Evolutionary conservation across 108 stramenopile species (phyloP).

Genomic region (Pseudonitzschia delicatissima): DNA sequence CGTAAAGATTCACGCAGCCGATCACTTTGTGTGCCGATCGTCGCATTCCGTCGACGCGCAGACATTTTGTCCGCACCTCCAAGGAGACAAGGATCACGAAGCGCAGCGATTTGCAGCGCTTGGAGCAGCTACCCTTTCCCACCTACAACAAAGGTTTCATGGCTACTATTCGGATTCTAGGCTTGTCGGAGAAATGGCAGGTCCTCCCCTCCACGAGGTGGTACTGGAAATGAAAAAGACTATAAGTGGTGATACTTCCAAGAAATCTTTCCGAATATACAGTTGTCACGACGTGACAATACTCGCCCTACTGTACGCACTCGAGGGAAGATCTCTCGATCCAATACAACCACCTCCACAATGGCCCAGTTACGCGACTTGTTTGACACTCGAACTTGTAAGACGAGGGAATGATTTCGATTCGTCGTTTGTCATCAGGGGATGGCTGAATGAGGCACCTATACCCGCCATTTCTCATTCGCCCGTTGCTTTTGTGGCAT

Average conservation of each 20-base stretch:
- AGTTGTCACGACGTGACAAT: slow-evolving; percentile 81
- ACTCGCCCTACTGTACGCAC: slow-evolving; percentile 62
- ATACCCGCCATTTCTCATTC: background rate
- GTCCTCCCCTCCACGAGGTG: slow-evolving; percentile 57
- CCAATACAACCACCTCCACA: slow-evolving; percentile 15
- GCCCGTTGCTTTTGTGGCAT: background rate
- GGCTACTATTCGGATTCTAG: slow-evolving; percentile 64
- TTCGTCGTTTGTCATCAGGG: background rate
- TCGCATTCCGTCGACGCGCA: slow-evolving; percentile 54
- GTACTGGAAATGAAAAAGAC: background rate
- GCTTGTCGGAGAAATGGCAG: slow-evolving; percentile 57
- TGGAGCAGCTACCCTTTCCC: slow-evolving; percentile 49
- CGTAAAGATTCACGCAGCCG: slow-evolving; percentile 73
- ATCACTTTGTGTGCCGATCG: slow-evolving; percentile 75
- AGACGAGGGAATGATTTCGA: background rate
- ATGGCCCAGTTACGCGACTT: background rate
- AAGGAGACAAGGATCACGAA: slow-evolving; percentile 48
- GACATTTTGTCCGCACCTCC: slow-evolving; percentile 30
- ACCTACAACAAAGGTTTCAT: slow-evolving; percentile 74
- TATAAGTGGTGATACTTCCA: background rate
- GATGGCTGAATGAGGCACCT: background rate
- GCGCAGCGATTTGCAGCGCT: slow-evolving; percentile 36
- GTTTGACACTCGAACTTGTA: background rate
- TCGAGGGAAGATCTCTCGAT: slow-evolving; percentile 68
- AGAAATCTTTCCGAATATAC: slow-evolving; percentile 56